These are phyloP conservation scores for Cladophialophora yegresii DNA, from an alignment of 2,329 filamentous ascomycete species.

Conservation along the genomic window DNA sequence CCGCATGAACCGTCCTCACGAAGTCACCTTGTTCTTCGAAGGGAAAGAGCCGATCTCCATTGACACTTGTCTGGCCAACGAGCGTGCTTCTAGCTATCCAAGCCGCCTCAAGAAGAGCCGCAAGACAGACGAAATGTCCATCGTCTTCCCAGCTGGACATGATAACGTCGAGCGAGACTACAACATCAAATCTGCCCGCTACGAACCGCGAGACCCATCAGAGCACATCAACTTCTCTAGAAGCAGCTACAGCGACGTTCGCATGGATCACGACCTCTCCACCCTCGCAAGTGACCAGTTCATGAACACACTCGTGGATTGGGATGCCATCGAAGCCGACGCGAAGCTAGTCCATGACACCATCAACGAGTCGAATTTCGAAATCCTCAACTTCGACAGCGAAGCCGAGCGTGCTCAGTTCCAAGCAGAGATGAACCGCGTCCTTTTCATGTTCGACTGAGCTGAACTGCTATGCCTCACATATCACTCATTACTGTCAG, in stretches of 20 bases:
- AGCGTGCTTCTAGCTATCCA: background rate
- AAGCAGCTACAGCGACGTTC: background rate
- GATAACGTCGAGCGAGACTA: conserved; percentile 8
- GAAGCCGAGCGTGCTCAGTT: conserved; percentile 4
- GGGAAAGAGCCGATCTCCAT: background rate
- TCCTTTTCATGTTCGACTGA: conserved; percentile 22
- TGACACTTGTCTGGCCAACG: background rate
- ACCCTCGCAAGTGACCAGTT: background rate
- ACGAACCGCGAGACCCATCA: background rate
- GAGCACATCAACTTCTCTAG: background rate
- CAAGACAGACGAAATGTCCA: conserved; percentile 3
- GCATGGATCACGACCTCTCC: background rate
- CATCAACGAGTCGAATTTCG: background rate
- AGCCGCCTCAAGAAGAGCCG: background rate
- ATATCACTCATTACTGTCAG: background rate
- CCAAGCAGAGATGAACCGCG: background rate
- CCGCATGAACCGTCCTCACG: background rate
- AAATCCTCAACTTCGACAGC: conserved; percentile 12
- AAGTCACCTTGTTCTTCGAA: background rate
- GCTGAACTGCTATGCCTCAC: background rate
- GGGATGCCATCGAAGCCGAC: conserved; percentile 16
- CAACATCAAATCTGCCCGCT: background rate
- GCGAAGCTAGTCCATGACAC: background rate
- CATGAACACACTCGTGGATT: conserved; percentile 21
- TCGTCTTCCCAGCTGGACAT: conserved; percentile 12